Evolutionary conservation across 179 eudicot genomes (phyloP), one percentile per base, ranked within the genome.

Genomic region (Heliamphora pulchella): DNA sequence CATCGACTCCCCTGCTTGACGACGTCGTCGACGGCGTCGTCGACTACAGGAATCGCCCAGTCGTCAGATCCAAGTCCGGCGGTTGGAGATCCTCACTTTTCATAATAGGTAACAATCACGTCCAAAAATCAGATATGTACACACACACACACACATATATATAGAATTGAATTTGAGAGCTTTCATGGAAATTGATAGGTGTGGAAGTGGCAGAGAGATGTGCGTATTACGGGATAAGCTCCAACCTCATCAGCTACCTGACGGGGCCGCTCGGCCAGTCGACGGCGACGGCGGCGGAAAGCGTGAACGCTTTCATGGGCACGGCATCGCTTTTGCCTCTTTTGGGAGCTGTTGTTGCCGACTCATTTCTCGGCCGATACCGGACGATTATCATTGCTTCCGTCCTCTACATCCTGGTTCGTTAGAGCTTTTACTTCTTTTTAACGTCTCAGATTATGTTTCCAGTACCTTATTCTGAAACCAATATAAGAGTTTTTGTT

Each of bases 281-380:
- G 11, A 65, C 84, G 10, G 92, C 89, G 6, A 61, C n/a, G 10
- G 89, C 92, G 6, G 90, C 90, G 0, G 87, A 84, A 78, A 86
- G 59, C 48, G 87, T 89, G 55, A 89, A 89, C 55, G 66, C 83
- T n/a, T 89, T 88, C 90, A 79, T 80, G 14, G 92, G 86, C 0
- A 81, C 78, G 58, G 85, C 87, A 6, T 81, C 88, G 0, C 74
- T 86, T 8, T 78, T 82, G 4, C 84, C 87, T 0, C 80, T 89
- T 20, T 41, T 89, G 47, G 88, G 89, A 0, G 92, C 92, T 47
- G 86, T 88, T 64, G 50, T 88, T 55, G 92, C 92, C 13, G 90
- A 89, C 66, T 89, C 92, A 4, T 84, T 78, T 66, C 80, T 89
- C 39, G 92, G 92, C 14, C 90, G 91, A 54, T 88, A 84, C 79